phyloP scores from a whole-genome alignment of 495 filamentous ascomycete species.

The Penicillium argentinense region DNA sequence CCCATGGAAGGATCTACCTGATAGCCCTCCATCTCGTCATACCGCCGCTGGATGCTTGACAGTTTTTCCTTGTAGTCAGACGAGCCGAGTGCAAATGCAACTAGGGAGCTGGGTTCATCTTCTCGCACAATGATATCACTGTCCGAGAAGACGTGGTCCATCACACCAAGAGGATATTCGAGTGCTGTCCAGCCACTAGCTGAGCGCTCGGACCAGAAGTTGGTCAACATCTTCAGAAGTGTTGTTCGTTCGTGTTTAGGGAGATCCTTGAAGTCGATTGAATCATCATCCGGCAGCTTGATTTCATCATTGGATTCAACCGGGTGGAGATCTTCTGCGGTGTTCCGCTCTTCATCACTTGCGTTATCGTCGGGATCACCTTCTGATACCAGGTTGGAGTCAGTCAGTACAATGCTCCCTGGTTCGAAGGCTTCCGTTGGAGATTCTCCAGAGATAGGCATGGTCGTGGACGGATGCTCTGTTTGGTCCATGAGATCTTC shows the following conservation, averaged over 20 bases:
- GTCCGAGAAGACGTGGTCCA: conserved; percentile 94
- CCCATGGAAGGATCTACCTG: conserved; percentile 20
- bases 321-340: conserved; percentile 64
- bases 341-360: conserved; percentile 67
- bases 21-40: conserved; percentile 39
- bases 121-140: conserved; percentile 97
- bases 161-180: conserved; percentile 85
- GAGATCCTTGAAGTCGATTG: conserved; percentile 66
- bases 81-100: conserved; percentile 87
- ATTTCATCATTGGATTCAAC: conserved; percentile 63
- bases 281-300: conserved; percentile 58
- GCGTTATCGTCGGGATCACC: conserved; percentile 60
- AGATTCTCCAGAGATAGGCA: conserved; percentile 20
- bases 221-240: conserved; percentile 89
- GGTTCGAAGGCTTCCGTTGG: conserved; percentile 47
- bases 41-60: conserved; percentile 63
- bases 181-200: conserved; percentile 94
- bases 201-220: conserved; percentile 97
- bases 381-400: conserved; percentile 60
- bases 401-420: conserved; percentile 47
- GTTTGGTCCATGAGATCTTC: conserved; percentile 29
- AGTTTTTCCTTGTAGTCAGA: conserved; percentile 82
- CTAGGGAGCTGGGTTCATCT: conserved; percentile 94
- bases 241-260: conserved; percentile 90
- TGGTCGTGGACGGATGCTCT: conserved; percentile 19